Conservation (phyloP, 441 rosid genomes). For the Erodium texanum region DNA sequence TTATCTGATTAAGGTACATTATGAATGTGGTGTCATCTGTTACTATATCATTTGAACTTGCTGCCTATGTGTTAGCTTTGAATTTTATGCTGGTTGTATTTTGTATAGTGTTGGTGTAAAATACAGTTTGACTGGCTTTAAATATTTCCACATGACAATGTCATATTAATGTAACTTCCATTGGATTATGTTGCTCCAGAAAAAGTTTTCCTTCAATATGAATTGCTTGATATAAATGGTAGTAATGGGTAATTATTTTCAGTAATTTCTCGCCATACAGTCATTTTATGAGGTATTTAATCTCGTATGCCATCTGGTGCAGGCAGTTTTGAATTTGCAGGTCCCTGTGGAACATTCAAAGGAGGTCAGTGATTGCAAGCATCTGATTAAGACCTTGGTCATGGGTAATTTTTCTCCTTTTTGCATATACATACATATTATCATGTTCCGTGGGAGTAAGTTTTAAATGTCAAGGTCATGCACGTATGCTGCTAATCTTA, state of each 20-base stretch:
- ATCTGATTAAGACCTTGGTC: slow-evolving; percentile 92
- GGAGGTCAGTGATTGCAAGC: slow-evolving; percentile 94
- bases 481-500: slow-evolving; percentile 8
- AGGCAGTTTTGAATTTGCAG: slow-evolving; percentile 97
- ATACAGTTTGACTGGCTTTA: background rate
- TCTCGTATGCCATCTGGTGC: slow-evolving; percentile 30
- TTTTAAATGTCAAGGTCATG: background rate
- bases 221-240: no score
- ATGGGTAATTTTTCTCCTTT: slow-evolving; percentile 56
- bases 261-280: background rate
- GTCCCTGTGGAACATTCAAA: slow-evolving; percentile 92
- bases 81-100: slow-evolving; percentile 2
- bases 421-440: background rate
- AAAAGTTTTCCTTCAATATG: background rate
- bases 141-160: background rate
- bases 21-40: background rate
- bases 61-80: slow-evolving; percentile 1
- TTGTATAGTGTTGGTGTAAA: background rate
- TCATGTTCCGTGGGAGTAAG: no score
- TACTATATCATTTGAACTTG: background rate
- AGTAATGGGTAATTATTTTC: background rate
- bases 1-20: background rate
- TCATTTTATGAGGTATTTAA: slow-evolving; percentile 4
- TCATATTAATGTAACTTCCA: background rate
- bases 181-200: background rate